Base-by-base conservation (phyloP, 1,139 yeast species). In the Zygoascus hellenicus region DNA sequence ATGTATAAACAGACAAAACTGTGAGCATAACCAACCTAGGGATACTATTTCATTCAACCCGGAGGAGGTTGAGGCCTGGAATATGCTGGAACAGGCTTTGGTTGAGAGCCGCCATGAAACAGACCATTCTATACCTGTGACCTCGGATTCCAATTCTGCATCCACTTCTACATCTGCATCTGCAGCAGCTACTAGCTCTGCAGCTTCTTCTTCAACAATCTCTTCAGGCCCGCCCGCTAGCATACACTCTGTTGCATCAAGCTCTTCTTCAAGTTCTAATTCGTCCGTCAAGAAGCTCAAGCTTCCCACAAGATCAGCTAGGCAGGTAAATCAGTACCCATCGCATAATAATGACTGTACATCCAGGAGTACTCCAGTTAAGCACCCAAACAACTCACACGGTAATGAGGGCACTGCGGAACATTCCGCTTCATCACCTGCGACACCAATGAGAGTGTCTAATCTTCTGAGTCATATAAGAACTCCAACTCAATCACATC, bases 1-100 rank as follows among this genome's bases (percentile, higher is more conserved):
- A 22, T 22, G 26, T 7, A 22, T 7, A 22, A 22, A 7, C 7
- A 22, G 26, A 7, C 4, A 4, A 22, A 7, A 7, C 6, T 22
- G 26, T 7, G 26, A 22, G 7, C 26, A 22, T 22, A 4, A 22
- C 7, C 26, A 22, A 22, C 7, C 26, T 5, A 5, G 6, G 7
- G 6, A 22, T 22, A 22, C 26, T 7, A 22, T 22, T 5, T 4
- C 7, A 16, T 51, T 61, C 45, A 51, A 60, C 9, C 56, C 58
- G 4, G 66, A 62, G 28, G 65, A 61, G 43, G 49, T 50, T 6
- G 57, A 57, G 45, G 65, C 68, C 2, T 64, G 68, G 68, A 55
- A 53, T 16, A 54, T 62, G 59, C 51, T 63, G 14, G 67, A 61
- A 40, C 56, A 51, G 38, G 66, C 64, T 13, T 38, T 48, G 38